Evolutionary conservation across 352 stramenopile species (phyloP).

Genomic region (Hyaloperonospora brassicae): DNA sequence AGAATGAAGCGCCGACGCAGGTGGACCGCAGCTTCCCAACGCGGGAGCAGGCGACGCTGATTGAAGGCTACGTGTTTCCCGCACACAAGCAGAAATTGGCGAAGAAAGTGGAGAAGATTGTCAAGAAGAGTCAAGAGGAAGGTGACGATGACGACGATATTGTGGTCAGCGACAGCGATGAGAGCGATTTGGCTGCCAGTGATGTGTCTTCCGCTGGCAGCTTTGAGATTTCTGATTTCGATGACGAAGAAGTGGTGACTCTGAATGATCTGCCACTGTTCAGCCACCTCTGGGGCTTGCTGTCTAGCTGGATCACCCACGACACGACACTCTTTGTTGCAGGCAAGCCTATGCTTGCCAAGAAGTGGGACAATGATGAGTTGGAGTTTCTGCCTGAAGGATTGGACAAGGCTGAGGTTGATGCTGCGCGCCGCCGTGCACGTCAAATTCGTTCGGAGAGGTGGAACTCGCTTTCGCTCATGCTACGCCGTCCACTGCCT

Average conservation of each 20-base stretch:
- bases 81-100: slow-evolving; percentile 67
- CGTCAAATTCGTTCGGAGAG: slow-evolving; percentile 52
- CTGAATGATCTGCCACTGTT: slow-evolving; percentile 63
- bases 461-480: slow-evolving; percentile 58
- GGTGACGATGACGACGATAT: slow-evolving; percentile 28
- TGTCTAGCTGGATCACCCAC: slow-evolving; percentile 64
- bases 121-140: slow-evolving; percentile 35
- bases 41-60: slow-evolving; percentile 50
- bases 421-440: slow-evolving; percentile 30
- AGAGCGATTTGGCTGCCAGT: slow-evolving; percentile 43
- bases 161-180: slow-evolving; percentile 67
- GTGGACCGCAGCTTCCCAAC: slow-evolving; percentile 48
- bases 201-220: slow-evolving; percentile 45
- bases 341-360: slow-evolving; percentile 22
- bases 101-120: slow-evolving; percentile 58
- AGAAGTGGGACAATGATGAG: slow-evolving; percentile 12
- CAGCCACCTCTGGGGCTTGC: slow-evolving; percentile 62
- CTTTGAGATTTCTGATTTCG: slow-evolving; percentile 57
- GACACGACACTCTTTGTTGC: slow-evolving; percentile 57
- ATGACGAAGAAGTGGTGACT: slow-evolving; percentile 62
- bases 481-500: slow-evolving; percentile 45
- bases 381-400: slow-evolving; percentile 5
- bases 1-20: slow-evolving; percentile 30
- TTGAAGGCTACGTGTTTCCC: slow-evolving; percentile 81
- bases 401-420: slow-evolving; percentile 31